Conservation (phyloP, 1,284 basidiomycete genomes). For the Trichosporon inkin region DNA sequence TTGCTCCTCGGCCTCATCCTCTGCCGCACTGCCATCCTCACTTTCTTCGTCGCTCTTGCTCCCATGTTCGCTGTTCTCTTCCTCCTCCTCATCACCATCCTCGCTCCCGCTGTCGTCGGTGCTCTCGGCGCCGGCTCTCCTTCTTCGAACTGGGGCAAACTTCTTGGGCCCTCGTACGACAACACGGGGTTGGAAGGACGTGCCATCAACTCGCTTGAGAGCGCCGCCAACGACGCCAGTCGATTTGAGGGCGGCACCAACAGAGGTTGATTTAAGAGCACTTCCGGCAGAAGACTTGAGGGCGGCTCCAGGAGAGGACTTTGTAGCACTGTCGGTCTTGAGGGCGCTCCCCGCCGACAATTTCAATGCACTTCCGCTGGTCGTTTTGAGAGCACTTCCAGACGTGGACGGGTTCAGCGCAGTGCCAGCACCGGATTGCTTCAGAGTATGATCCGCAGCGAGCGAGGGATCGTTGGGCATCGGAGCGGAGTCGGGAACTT, state of each 20-base stretch:
- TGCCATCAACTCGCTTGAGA: slow-evolving; percentile 28
- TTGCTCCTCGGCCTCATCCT: slow-evolving; percentile 13
- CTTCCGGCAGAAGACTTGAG: slow-evolving; percentile 21
- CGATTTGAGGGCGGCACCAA: not conserved
- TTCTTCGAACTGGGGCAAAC: slow-evolving; percentile 20
- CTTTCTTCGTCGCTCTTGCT: slow-evolving; percentile 21
- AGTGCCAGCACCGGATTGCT: not conserved
- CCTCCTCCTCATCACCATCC: slow-evolving; percentile 20
- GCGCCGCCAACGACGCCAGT: not conserved
- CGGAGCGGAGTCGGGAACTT: slow-evolving; percentile 21
- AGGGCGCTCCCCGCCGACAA: slow-evolving; percentile 1
- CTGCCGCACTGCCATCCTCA: slow-evolving; percentile 28
- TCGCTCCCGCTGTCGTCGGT: slow-evolving; percentile 19
- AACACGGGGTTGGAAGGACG: slow-evolving; percentile 32
- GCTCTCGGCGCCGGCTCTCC: slow-evolving; percentile 23
- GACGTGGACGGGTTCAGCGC: slow-evolving; percentile 10
- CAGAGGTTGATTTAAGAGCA: not conserved
- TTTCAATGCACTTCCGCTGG: slow-evolving; percentile 10
- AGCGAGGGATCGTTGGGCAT: not conserved
- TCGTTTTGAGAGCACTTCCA: slow-evolving; percentile 3
- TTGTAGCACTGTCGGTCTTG: too few relatives aligned
- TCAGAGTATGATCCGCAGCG: not conserved
- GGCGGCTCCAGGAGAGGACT: slow-evolving; percentile 24
- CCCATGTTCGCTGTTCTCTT: slow-evolving; percentile 15
- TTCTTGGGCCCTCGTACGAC: slow-evolving; percentile 28